Percentiles rank a stretch among this genome's conserved stretches.
These are phyloP conservation scores for Nidula microcarpa DNA, from an alignment of 768 basidiomycete species.

Conservation along the genomic window DNA sequence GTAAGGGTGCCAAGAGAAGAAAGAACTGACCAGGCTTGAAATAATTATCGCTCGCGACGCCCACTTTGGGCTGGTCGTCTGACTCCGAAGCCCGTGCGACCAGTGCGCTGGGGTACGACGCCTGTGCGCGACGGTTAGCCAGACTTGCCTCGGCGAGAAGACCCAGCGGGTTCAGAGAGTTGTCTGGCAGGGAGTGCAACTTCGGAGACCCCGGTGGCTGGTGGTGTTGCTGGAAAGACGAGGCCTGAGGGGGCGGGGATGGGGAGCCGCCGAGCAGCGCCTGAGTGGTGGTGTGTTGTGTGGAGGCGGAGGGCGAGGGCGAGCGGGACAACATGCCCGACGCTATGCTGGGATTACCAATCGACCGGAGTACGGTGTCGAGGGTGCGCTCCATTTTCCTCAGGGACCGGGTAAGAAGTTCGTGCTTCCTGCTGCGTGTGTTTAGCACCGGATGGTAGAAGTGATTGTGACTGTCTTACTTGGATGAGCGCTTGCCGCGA, in stretches of 20 bases:
- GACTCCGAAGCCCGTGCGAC: slow-evolving; percentile 30
- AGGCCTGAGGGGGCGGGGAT: slow-evolving; percentile 36
- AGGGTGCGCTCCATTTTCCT: slow-evolving; percentile 90
- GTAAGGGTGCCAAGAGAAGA: neutral
- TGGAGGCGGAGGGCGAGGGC: slow-evolving; percentile 71
- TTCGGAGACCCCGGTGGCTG: slow-evolving; percentile 66
- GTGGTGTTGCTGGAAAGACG: slow-evolving; percentile 18
- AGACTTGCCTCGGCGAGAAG: slow-evolving; percentile 88
- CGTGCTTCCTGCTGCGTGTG: slow-evolving; percentile 66
- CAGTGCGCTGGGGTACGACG: slow-evolving; percentile 34
- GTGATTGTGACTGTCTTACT: slow-evolving; percentile 41
- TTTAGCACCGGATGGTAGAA: slow-evolving; percentile 17
- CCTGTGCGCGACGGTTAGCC: slow-evolving; percentile 65
- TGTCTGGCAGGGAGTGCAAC: slow-evolving; percentile 89
- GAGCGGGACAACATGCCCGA: slow-evolving; percentile 82
- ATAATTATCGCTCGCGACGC: slow-evolving; percentile 84
- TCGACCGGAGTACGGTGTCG: slow-evolving; percentile 87
- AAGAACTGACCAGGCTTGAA: slow-evolving; percentile 78
- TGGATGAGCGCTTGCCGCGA: slow-evolving; percentile 85
- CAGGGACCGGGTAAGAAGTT: slow-evolving; percentile 74
- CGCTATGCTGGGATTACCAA: slow-evolving; percentile 78
- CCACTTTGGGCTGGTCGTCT: slow-evolving; percentile 49
- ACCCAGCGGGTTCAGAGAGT: slow-evolving; percentile 88
- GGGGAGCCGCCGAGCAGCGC: slow-evolving; percentile 52
- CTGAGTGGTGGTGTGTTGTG: slow-evolving; percentile 52